A percentile compares a stretch with the other conserved stretches of the same genome.
Evolutionary conservation across 2,329 filamentous ascomycete genomes (phyloP).

Genomic region (Eutypella sp.): DNA sequence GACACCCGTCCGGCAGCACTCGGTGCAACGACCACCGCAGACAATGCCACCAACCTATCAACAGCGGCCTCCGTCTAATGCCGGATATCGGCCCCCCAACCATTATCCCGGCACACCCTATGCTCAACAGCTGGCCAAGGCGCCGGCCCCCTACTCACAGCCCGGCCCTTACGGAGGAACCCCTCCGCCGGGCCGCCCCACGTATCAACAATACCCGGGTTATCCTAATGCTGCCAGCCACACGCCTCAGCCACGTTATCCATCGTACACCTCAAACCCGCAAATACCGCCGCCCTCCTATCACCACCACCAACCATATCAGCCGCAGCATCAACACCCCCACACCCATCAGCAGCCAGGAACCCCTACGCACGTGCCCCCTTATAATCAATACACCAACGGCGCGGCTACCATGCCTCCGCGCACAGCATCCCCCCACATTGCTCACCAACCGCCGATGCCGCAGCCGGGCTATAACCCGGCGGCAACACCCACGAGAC

Average conservation of each 20-base stretch:
- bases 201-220: conserved; percentile 31
- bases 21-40: conserved; percentile 34
- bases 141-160: conserved; percentile 47
- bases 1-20: conserved; percentile 33
- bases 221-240: conserved; percentile 38
- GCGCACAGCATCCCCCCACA: conserved; percentile 25
- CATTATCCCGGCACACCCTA: conserved; percentile 38
- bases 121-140: conserved; percentile 46
- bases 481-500: conserved; percentile 20
- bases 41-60: conserved; percentile 32
- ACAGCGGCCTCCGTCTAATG: conserved; percentile 31
- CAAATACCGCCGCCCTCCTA: conserved; percentile 17
- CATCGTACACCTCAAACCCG: conserved; percentile 20
- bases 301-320: conserved; percentile 20
- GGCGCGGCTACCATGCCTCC: conserved; percentile 20
- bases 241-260: conserved; percentile 30
- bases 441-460: conserved; percentile 24
- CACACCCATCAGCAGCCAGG: conserved; percentile 11
- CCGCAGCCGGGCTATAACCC: conserved; percentile 23
- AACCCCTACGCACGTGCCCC: conserved; percentile 22
- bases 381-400: conserved; percentile 25
- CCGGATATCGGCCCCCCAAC: conserved; percentile 46
- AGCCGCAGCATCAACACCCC: conserved; percentile 17
- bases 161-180: conserved; percentile 41
- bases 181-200: conserved; percentile 38